phyloP scores from a whole-genome alignment of 305 asterid genomes.

The Galium porrigens region DNA sequence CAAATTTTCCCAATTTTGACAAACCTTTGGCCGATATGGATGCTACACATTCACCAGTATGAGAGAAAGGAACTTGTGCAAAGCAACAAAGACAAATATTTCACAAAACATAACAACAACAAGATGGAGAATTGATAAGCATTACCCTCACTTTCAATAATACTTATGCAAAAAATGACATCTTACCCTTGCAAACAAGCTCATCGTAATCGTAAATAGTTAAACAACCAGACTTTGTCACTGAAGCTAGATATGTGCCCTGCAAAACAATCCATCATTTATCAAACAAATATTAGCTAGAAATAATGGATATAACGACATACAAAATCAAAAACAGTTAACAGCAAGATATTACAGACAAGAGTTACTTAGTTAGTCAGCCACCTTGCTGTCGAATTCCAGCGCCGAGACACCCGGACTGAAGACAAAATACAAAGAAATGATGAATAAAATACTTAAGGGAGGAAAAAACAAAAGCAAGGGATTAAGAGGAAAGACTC shows the following conservation, averaged over 20 bases:
- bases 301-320: neutral
- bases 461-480: too few relatives aligned
- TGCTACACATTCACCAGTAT: neutral
- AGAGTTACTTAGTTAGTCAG: constrained; percentile 13
- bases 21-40: neutral
- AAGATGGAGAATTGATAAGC: neutral
- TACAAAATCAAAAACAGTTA: constrained; percentile 10
- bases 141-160: neutral
- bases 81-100: neutral
- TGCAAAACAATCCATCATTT: constrained; percentile 17
- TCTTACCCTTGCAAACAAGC: constrained; percentile 50
- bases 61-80: neutral
- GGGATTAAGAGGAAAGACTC: neutral
- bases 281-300: neutral
- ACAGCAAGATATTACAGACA: constrained; percentile 3
- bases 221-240: constrained; percentile 72
- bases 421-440: constrained; percentile 14
- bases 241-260: constrained; percentile 92
- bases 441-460: neutral
- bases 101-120: neutral
- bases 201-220: constrained; percentile 79
- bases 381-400: constrained; percentile 84
- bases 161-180: constrained; percentile 6
- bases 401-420: constrained; percentile 66
- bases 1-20: neutral